These are phyloP conservation scores for Saitozyma podzolica DNA, from an alignment of 768 basidiomycete species.

Conservation along the genomic window DNA sequence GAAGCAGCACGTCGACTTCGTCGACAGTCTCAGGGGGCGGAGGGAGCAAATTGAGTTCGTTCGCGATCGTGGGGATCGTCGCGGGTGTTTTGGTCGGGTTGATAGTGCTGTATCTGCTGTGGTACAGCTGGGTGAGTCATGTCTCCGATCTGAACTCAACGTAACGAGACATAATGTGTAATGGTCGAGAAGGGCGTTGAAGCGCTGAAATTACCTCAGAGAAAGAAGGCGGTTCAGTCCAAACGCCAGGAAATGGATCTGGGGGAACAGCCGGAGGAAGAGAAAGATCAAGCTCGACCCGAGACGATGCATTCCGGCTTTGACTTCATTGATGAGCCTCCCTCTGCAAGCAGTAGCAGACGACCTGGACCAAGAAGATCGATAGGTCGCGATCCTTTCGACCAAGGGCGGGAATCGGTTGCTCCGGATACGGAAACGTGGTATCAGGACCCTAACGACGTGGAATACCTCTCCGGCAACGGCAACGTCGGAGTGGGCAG, in stretches of 20 bases:
- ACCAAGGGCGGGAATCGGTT: too few species aligned
- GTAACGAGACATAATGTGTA: neutral
- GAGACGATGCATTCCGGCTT: slow-evolving; percentile 1
- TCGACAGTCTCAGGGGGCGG: neutral
- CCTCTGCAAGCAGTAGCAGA: too few species aligned
- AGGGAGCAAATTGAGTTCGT: slow-evolving; percentile 7
- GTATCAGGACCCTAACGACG: too few species aligned
- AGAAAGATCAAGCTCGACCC: neutral
- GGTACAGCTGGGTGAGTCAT: slow-evolving; percentile 17
- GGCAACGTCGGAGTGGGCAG: too few species aligned
- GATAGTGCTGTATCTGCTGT: slow-evolving; percentile 5
- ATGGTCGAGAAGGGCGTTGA: neutral
- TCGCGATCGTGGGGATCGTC: slow-evolving; percentile 15
- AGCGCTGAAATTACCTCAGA: neutral
- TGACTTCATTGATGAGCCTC: slow-evolving; percentile 1
- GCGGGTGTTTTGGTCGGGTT: slow-evolving; percentile 7
- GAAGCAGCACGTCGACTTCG: neutral
- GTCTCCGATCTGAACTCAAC: neutral
- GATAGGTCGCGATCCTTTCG: too few species aligned
- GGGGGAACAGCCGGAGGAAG: neutral
- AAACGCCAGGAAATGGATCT: neutral
- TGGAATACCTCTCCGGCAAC: too few species aligned
- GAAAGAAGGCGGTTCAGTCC: neutral
- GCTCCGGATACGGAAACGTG: too few species aligned
- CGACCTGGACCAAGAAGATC: too few species aligned